Conservation (phyloP, 768 basidiomycete species). For the Neoboletus magnificus region DNA sequence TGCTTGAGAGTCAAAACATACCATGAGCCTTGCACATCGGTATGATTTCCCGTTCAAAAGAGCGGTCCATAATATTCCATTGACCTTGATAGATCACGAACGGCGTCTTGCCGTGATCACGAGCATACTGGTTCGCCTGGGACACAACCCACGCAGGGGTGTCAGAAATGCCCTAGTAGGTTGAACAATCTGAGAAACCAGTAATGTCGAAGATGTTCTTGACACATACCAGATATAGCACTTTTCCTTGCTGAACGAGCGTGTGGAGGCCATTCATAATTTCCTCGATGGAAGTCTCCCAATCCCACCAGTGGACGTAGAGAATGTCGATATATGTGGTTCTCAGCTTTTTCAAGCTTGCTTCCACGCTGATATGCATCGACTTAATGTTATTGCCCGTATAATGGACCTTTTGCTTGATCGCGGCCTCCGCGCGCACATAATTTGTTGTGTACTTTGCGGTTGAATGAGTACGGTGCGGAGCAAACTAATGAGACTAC, state of each 20-base stretch:
- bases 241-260: conserved; percentile 42
- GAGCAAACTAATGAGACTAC: neutral
- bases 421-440: conserved; percentile 5
- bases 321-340: conserved; percentile 53
- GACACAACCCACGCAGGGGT: conserved; percentile 49
- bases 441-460: conserved; percentile 25
- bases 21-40: conserved; percentile 34
- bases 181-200: neutral
- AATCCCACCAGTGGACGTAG: conserved; percentile 54
- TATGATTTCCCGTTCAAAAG: conserved; percentile 53
- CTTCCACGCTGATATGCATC: conserved; percentile 38
- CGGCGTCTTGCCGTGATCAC: conserved; percentile 44
- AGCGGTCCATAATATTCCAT: conserved; percentile 42
- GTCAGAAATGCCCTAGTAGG: conserved; percentile 37
- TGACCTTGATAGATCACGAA: conserved; percentile 52
- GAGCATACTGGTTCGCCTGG: conserved; percentile 49
- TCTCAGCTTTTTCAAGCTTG: conserved; percentile 21
- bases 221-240: conserved; percentile 37
- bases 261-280: conserved; percentile 44
- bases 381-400: conserved; percentile 49
- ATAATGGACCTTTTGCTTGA: conserved; percentile 37
- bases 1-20: conserved; percentile 2
- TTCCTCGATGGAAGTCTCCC: conserved; percentile 41
- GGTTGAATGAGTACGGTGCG: neutral
- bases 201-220: neutral